Evolutionary conservation across 2,329 filamentous ascomycete species (phyloP).

Genomic region (Chaetomium sp.): DNA sequence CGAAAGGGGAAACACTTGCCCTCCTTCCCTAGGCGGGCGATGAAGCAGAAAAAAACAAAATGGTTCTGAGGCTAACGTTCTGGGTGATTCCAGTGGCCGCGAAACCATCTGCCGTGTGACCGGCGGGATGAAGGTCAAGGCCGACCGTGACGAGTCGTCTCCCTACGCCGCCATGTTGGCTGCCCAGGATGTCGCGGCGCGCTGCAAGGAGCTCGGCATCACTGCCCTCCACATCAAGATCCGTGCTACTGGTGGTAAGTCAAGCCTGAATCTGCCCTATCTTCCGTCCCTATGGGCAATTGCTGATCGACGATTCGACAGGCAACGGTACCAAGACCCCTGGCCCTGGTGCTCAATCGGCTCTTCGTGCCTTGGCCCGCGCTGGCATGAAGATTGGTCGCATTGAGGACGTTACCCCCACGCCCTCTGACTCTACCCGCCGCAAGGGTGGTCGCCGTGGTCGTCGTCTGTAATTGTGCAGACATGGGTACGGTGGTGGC

Average conservation of each 20-base stretch:
- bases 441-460: slow-evolving; percentile 99
- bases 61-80: slow-evolving; percentile 50
- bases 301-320: background rate
- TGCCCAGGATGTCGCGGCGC: slow-evolving; percentile 92
- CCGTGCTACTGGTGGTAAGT: slow-evolving; percentile 91
- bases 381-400: slow-evolving; percentile 99
- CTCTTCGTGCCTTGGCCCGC: slow-evolving; percentile 96
- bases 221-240: slow-evolving; percentile 99
- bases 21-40: slow-evolving; percentile 1
- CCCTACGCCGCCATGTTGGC: slow-evolving; percentile 99
- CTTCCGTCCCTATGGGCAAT: too few species aligned
- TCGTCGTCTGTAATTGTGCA: slow-evolving; percentile 83
- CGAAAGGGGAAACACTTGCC: slow-evolving; percentile 7
- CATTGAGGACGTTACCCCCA: slow-evolving; percentile 99
- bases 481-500: slow-evolving; percentile 25
- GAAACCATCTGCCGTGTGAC: slow-evolving; percentile 99
- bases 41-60: background rate
- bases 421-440: slow-evolving; percentile 97
- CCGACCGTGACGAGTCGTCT: slow-evolving; percentile 98
- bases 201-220: slow-evolving; percentile 66
- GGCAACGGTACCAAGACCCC: slow-evolving; percentile 99
- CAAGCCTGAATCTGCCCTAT: slow-evolving; percentile 6
- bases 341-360: slow-evolving; percentile 97
- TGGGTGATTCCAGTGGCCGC: slow-evolving; percentile 81
- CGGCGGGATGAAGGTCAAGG: slow-evolving; percentile 99